Evolutionary conservation across 257 asterid genomes (phyloP).

Genomic region (Ligustrum vulgare): DNA sequence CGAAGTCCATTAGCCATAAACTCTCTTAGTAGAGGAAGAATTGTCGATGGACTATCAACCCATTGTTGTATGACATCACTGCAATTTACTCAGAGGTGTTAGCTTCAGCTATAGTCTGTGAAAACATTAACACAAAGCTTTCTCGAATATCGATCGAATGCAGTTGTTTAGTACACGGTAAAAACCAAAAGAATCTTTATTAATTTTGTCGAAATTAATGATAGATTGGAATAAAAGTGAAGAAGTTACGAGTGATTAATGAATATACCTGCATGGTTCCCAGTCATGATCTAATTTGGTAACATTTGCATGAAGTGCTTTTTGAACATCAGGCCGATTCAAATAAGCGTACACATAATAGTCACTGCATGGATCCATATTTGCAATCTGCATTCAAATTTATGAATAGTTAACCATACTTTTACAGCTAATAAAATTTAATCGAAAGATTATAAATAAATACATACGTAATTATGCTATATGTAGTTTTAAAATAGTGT

Average conservation of each 20-base stretch:
- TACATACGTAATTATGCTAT: too few relatives aligned
- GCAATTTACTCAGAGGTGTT: constrained; percentile 22
- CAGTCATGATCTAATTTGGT: constrained; percentile 58
- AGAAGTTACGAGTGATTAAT: too few relatives aligned
- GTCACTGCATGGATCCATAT: constrained; percentile 69
- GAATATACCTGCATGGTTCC: constrained; percentile 59
- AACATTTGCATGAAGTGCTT: constrained; percentile 80
- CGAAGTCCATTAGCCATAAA: constrained; percentile 58
- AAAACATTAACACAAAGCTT: neutral
- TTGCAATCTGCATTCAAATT: neutral
- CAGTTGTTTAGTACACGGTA: too few relatives aligned
- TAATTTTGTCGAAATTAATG: too few relatives aligned
- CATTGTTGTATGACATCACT: constrained; percentile 51
- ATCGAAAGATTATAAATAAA: too few relatives aligned
- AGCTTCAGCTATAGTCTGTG: neutral
- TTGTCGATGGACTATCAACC: constrained; percentile 57
- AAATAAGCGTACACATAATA: constrained; percentile 57
- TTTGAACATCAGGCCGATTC: constrained; percentile 70
- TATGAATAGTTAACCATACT: neutral
- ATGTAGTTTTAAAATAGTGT: too few relatives aligned
- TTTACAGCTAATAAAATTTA: too few relatives aligned
- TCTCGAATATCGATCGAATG: too few relatives aligned
- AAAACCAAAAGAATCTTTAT: too few relatives aligned
- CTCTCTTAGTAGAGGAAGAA: constrained; percentile 60
- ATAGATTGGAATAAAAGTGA: too few relatives aligned